phyloP scores from a whole-genome alignment of 2,329 filamentous ascomycete genomes.

The Hypoxylon rubiginosum region DNA sequence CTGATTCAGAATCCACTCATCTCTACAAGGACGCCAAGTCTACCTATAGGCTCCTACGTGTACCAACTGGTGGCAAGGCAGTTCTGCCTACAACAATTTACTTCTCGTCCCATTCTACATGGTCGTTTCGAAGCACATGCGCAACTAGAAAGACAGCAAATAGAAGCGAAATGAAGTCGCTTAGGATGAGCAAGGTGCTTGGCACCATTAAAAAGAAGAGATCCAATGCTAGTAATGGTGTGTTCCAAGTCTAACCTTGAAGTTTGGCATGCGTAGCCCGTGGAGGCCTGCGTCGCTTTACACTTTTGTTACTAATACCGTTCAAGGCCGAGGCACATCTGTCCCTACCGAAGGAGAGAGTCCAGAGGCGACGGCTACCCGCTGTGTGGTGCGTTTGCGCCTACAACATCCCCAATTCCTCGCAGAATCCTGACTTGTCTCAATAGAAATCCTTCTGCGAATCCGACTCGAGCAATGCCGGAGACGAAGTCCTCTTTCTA shows the following conservation, averaged over 20 bases:
- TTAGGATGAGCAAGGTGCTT: constrained; percentile 69
- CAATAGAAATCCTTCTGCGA: constrained; percentile 84
- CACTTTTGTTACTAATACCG: constrained; percentile 26
- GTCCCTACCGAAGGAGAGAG: constrained; percentile 62
- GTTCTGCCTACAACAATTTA: not conserved
- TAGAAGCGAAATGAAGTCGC: constrained; percentile 57
- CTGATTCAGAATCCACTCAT: constrained; percentile 12
- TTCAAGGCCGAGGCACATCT: constrained; percentile 41
- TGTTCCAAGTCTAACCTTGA: constrained; percentile 17
- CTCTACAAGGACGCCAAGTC: not conserved
- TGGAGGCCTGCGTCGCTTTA: constrained; percentile 12
- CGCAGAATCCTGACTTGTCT: constrained; percentile 38
- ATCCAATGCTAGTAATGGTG: constrained; percentile 51
- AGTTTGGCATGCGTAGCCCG: constrained; percentile 4
- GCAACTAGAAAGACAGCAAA: constrained; percentile 7
- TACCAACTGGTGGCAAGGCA: not conserved
- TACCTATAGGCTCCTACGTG: constrained; percentile 12
- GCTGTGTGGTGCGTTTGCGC: constrained; percentile 71
- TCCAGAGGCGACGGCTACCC: constrained; percentile 75
- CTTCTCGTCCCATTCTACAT: constrained; percentile 7
- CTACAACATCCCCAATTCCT: constrained; percentile 10
- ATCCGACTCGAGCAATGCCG: constrained; percentile 73
- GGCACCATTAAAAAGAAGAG: constrained; percentile 67
- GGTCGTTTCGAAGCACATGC: constrained; percentile 19
- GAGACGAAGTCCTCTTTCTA: constrained; percentile 91